A percentile compares a stretch with the other conserved stretches of the same genome.
Evolutionary conservation across 1,284 basidiomycete species (phyloP).

Genomic region (Sanghuangporus weigelae): DNA sequence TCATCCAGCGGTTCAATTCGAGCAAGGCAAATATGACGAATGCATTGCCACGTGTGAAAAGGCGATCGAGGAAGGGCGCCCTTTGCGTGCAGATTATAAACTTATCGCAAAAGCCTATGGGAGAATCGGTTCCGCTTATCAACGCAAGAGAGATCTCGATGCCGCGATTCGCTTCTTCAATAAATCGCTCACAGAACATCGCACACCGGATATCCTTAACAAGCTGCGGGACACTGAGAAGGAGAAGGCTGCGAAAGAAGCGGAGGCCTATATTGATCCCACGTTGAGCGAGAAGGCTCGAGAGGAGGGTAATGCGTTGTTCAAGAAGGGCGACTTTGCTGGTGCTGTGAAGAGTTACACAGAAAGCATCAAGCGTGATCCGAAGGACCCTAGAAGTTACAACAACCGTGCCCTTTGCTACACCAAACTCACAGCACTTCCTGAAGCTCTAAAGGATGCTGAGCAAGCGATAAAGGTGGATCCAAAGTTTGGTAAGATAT

Average conservation of each 20-base stretch:
- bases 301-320: constrained; percentile 88
- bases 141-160: constrained; percentile 73
- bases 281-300: constrained; percentile 80
- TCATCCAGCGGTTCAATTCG: constrained; percentile 79
- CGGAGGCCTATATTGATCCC: constrained; percentile 86
- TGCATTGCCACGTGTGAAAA: constrained; percentile 91
- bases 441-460: constrained; percentile 95
- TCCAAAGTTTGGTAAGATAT: constrained; percentile 65
- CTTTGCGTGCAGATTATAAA: constrained; percentile 76
- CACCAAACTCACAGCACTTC: constrained; percentile 89
- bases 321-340: constrained; percentile 90
- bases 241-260: constrained; percentile 56
- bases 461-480: constrained; percentile 93
- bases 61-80: constrained; percentile 91
- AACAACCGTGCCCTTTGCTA: constrained; percentile 98
- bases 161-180: constrained; percentile 87
- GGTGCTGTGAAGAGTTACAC: constrained; percentile 91
- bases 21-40: constrained; percentile 88
- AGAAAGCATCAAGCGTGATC: constrained; percentile 96
- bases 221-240: constrained; percentile 89
- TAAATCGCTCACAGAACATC: constrained; percentile 94
- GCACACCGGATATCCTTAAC: constrained; percentile 88
- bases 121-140: constrained; percentile 84
- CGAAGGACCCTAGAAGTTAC: constrained; percentile 86
- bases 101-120: constrained; percentile 85